Base-by-base conservation (phyloP, 371 early-diverging fungal species). In the Mortierella sp. region DNA sequence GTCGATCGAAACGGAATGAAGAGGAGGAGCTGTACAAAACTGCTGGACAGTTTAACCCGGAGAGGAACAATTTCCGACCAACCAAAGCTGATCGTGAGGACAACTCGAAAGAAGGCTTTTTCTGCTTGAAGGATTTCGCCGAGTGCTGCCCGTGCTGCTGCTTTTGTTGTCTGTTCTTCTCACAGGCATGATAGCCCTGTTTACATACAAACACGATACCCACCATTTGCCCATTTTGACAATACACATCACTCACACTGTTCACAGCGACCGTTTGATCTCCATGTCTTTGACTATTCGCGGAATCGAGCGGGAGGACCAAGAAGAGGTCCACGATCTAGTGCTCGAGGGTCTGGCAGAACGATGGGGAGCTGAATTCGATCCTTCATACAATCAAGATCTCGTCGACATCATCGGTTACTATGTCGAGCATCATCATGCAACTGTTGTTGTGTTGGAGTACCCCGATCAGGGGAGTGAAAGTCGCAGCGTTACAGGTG, bases 311-410 rank as follows among this genome's bases (percentile, higher is more conserved):
- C 41, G 46, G 45, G 21, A 19, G 13, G 78, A 76, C 43, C 78
- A 76, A 51, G 50, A 61, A 7, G 50, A 8, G 21, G 59, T 76
- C 24, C 59, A 54, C n/a, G 28, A 59, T 26, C 30, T 76, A 14
- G 38, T 76, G 18, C 66, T 65, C 2, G 63, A 53, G 12, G 78
- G 78, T 12, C 52, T 76, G 1, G 58, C 65, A 1, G 78, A 76
- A 30, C 62, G 78, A 18, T 76, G 70, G 70, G 76, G 76, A 3
- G 31, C 23, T 5, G 70, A 46, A 30, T 76, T 65, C 45, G 66
- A 76, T 23, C 61, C 78, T 0, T 48, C 51, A 1, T 76, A 58
- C 43, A 76, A 76, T 26, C 52, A 58, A 41, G 78, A 76, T 34
- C 39, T 76, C 30, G 38, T 38, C 18, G 71, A 76, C 41, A 76